These are phyloP conservation scores for Xylaria venustula DNA, from an alignment of 495 filamentous ascomycete species.

Conservation along the genomic window DNA sequence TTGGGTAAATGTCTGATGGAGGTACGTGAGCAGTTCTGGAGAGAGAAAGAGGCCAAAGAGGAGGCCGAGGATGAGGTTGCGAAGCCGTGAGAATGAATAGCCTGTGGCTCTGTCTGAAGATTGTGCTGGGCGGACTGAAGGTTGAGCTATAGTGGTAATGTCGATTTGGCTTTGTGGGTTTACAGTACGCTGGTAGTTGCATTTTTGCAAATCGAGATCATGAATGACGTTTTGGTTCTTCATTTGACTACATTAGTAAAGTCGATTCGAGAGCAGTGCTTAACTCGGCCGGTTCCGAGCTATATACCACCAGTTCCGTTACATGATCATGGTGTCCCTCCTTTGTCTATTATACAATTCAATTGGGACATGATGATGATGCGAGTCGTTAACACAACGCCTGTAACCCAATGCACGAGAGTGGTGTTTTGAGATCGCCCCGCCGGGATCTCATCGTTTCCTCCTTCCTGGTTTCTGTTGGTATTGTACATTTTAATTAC, in stretches of 20 bases:
- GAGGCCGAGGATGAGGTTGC: not conserved
- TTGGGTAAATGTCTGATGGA: conserved; percentile 55
- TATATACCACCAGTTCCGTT: conserved; percentile 22
- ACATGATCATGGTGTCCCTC: conserved; percentile 19
- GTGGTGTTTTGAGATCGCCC: conserved; percentile 30
- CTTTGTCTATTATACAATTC: conserved; percentile 32
- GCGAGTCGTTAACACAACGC: conserved; percentile 25
- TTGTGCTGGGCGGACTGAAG: not conserved
- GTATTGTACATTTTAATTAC: conserved; percentile 31
- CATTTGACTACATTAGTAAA: not conserved
- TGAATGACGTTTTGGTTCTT: not conserved
- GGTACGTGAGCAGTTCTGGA: conserved; percentile 47
- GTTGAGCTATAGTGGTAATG: no score
- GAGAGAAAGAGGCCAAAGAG: conserved; percentile 16
- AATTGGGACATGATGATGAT: conserved; percentile 9
- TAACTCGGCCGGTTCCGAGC: not conserved
- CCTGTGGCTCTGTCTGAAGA: not conserved
- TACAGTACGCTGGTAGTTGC: not conserved
- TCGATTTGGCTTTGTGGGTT: no score
- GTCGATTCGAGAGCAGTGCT: conserved; percentile 7
- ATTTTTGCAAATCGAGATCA: not conserved
- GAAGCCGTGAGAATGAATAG: not conserved
- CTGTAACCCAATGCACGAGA: conserved; percentile 25
- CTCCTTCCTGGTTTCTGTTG: conserved; percentile 12
- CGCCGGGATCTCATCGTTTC: conserved; percentile 11